A percentile compares a stretch with the other conserved stretches of the same genome.
Evolutionary conservation across 768 basidiomycete genomes (phyloP).

Genomic region (Dacryopinax primogenitus): DNA sequence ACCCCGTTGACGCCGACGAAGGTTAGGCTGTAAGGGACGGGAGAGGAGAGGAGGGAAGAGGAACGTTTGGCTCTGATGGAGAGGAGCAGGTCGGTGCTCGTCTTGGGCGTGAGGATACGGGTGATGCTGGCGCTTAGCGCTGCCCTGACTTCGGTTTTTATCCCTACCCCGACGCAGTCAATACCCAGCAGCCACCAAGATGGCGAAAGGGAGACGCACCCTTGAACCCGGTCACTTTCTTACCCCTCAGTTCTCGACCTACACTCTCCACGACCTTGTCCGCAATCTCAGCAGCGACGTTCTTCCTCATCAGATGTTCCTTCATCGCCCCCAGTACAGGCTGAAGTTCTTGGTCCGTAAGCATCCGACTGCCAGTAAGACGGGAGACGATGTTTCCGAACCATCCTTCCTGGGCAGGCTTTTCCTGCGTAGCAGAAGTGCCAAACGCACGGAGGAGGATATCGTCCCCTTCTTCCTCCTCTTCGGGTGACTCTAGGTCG

Average conservation of each 20-base stretch:
- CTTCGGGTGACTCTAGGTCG: conserved; percentile 66
- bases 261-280: conserved; percentile 92
- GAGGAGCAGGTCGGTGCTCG: conserved; percentile 88
- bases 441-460: conserved; percentile 46
- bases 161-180: conserved; percentile 38
- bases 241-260: conserved; percentile 78
- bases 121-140: conserved; percentile 82
- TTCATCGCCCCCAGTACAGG: conserved; percentile 92
- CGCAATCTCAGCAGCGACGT: conserved; percentile 90
- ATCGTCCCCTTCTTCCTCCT: conserved; percentile 33
- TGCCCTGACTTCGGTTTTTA: conserved; percentile 66
- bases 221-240: conserved; percentile 80
- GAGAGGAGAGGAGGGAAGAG: conserved; percentile 38
- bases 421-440: conserved; percentile 26
- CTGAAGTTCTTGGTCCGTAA: conserved; percentile 69
- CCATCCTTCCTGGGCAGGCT: conserved; percentile 39
- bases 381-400: conserved; percentile 73
- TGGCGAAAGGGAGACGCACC: conserved; percentile 38
- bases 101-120: conserved; percentile 88
- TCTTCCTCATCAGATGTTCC: conserved; percentile 96
- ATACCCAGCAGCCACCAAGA: conserved; percentile 13
- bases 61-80: conserved; percentile 84
- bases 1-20: conserved; percentile 99
- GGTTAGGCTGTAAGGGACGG: conserved; percentile 80
- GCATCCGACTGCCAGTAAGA: conserved; percentile 69